Evolutionary conservation across 192 early-diverging fungal species (phyloP).

Genomic region (Gonapodya prolifera): DNA sequence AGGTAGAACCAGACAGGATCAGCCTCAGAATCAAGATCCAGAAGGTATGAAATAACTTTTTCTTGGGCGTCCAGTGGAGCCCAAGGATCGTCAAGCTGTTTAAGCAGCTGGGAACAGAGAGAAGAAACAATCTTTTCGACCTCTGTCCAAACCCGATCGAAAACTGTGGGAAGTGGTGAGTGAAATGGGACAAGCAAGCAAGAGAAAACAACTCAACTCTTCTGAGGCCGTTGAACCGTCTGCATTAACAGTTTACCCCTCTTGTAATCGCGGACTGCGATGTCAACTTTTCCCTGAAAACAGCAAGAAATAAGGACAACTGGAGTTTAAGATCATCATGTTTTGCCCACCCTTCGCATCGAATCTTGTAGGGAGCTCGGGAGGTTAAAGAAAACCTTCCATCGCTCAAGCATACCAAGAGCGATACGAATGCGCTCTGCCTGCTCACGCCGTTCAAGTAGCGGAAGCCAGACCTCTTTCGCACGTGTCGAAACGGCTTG

Average conservation of each 20-base stretch:
- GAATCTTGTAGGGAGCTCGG: conserved; percentile 74
- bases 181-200: neutral
- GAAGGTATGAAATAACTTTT: conserved; percentile 60
- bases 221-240: neutral
- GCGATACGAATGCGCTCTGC: conserved; percentile 86
- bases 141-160: conserved; percentile 90
- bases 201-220: neutral
- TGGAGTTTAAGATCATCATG: neutral
- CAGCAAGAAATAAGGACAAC: neutral
- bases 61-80: conserved; percentile 79
- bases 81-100: conserved; percentile 62
- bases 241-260: conserved; percentile 78
- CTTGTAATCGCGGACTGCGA: conserved; percentile 88
- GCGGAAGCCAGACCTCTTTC: conserved; percentile 69
- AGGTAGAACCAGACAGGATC: conserved; percentile 86
- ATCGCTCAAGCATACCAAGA: conserved; percentile 81
- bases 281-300: conserved; percentile 63
- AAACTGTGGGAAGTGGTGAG: conserved; percentile 45
- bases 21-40: conserved; percentile 61
- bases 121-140: conserved; percentile 69
- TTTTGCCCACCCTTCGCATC: conserved; percentile 51
- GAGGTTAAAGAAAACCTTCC: conserved; percentile 95
- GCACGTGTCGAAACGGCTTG: conserved; percentile 53
- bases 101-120: conserved; percentile 59
- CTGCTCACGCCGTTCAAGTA: conserved; percentile 69